These are phyloP conservation scores for Quercus berberidifolia DNA, from an alignment of 306 rosid genomes.

Conservation along the genomic window DNA sequence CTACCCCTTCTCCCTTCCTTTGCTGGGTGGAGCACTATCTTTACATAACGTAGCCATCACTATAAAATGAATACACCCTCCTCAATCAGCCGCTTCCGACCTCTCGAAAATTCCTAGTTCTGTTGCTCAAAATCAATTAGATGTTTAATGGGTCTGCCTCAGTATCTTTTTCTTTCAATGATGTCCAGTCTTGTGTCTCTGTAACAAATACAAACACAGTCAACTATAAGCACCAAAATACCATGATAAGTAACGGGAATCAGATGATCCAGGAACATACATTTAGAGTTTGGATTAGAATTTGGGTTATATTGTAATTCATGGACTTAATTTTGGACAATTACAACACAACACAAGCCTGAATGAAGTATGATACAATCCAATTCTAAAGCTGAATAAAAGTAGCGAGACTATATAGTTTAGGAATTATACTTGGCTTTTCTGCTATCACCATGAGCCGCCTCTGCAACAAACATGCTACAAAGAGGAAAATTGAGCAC, in stretches of 20 bases:
- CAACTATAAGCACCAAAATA: slow-evolving; percentile 20
- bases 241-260: background rate
- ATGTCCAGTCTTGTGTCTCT: slow-evolving; percentile 67
- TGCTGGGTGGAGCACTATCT: slow-evolving; percentile 27
- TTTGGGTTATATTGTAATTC: background rate
- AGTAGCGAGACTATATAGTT: slow-evolving; percentile 14
- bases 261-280: background rate
- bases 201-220: slow-evolving; percentile 35
- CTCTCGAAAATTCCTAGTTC: slow-evolving; percentile 26
- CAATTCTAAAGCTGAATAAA: slow-evolving; percentile 7
- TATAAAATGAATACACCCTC: slow-evolving; percentile 25
- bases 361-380: slow-evolving; percentile 1
- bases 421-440: slow-evolving; percentile 68
- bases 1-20: slow-evolving; percentile 19
- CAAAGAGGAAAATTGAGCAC: slow-evolving; percentile 92
- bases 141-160: slow-evolving; percentile 85
- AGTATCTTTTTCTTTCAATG: slow-evolving; percentile 65
- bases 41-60: slow-evolving; percentile 36
- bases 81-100: slow-evolving; percentile 22
- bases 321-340: background rate
- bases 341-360: background rate
- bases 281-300: background rate
- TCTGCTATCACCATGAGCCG: slow-evolving; percentile 76
- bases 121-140: slow-evolving; percentile 36
- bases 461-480: slow-evolving; percentile 85